Percentiles rank a stretch among this genome's conserved stretches.
These are phyloP conservation scores for Fistulina hepatica DNA, from an alignment of 1,284 basidiomycete species.

Conservation along the genomic window DNA sequence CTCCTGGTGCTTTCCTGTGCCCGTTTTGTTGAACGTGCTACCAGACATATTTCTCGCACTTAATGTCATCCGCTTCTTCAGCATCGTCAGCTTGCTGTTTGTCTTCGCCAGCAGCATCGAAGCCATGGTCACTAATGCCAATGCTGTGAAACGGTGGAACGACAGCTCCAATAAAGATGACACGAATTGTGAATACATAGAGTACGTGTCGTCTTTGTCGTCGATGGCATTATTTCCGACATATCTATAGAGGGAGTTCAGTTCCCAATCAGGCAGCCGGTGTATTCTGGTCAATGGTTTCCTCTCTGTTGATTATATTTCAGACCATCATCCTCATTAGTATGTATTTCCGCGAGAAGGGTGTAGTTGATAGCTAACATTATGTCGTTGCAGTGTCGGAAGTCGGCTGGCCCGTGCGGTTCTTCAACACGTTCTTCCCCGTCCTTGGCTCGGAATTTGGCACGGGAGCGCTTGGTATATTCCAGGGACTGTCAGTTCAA, in stretches of 20 bases:
- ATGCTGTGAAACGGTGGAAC: constrained; percentile 60
- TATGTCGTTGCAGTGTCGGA: constrained; percentile 45
- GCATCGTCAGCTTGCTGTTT: constrained; percentile 68
- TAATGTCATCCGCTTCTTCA: constrained; percentile 67
- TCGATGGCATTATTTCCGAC: constrained; percentile 6
- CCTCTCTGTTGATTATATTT: constrained; percentile 74
- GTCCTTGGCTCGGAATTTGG: constrained; percentile 74
- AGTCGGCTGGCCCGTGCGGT: constrained; percentile 60
- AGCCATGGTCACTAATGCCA: constrained; percentile 68
- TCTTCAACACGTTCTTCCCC: constrained; percentile 78
- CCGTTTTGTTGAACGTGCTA: no score
- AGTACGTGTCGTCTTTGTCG: constrained; percentile 32
- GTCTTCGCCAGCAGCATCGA: constrained; percentile 77
- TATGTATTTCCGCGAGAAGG: no score
- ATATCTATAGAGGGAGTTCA: constrained; percentile 48
- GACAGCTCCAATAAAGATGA: constrained; percentile 28
- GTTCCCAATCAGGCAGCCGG: constrained; percentile 87
- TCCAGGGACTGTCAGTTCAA: constrained; percentile 66
- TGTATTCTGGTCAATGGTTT: constrained; percentile 80
- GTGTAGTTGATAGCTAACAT: no score
- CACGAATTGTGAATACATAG: constrained; percentile 66
- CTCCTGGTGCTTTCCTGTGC: no score
- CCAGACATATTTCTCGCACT: constrained; percentile 69
- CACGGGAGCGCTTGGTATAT: constrained; percentile 74
- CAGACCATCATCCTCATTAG: constrained; percentile 65